Evolutionary conservation across 1,284 basidiomycete species (phyloP).

Genomic region (Apiotrichum veenhuisii): DNA sequence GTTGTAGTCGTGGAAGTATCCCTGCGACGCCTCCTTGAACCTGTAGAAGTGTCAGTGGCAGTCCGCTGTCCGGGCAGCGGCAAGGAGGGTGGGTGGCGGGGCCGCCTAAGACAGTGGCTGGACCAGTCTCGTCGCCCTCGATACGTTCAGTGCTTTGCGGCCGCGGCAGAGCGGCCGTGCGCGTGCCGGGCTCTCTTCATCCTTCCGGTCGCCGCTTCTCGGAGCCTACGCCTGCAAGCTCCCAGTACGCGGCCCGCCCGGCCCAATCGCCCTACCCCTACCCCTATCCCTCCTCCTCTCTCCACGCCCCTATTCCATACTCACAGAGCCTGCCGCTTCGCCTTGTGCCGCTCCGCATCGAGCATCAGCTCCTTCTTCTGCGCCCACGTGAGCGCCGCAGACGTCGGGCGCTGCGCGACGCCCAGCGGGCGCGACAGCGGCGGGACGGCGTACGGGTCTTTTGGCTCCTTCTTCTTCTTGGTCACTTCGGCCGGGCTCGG

Average conservation of each 20-base stretch:
- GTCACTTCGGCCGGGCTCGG: not conserved
- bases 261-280: no score
- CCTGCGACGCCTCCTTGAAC: conserved; percentile 77
- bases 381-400: conserved; percentile 59
- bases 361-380: conserved; percentile 67
- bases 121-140: no score
- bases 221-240: no score
- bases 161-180: no score
- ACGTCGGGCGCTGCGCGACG: conserved; percentile 60
- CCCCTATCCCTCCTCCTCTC: not conserved
- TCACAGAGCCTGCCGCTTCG: conserved; percentile 72
- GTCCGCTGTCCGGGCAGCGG: no score
- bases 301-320: conserved; percentile 2
- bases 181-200: not conserved
- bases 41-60: conserved; percentile 52
- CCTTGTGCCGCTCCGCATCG: conserved; percentile 65
- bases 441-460: conserved; percentile 26
- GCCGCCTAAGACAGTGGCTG: no score
- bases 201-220: no score
- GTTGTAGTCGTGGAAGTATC: conserved; percentile 88
- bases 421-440: conserved; percentile 62
- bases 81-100: no score
- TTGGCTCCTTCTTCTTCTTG: not conserved
- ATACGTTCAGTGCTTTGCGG: no score
- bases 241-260: no score